Evolutionary conservation across 2,329 filamentous ascomycete genomes (phyloP).

Genomic region (Cordyceps pruinosa): DNA sequence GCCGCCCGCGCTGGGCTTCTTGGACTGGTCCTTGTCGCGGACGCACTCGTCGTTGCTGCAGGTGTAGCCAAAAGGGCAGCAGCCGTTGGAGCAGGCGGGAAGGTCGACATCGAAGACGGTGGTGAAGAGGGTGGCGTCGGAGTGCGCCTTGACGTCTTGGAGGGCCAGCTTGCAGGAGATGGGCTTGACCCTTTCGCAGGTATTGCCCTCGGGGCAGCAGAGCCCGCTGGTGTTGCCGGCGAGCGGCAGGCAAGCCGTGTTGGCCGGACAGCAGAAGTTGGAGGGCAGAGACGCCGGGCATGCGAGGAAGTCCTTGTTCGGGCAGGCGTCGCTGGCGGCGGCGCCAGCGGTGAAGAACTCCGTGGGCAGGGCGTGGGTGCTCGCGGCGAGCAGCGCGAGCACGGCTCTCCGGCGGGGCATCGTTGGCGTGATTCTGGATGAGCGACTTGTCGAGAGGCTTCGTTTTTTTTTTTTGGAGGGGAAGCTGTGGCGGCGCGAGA

Average conservation of each 20-base stretch:
- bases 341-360: not conserved
- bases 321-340: not conserved
- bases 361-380: not conserved
- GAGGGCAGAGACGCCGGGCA: not conserved
- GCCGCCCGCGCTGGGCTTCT: no score
- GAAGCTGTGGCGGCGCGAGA: not conserved
- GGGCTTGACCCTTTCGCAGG: conserved; percentile 55
- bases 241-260: conserved; percentile 50
- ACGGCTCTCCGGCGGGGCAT: not conserved
- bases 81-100: conserved; percentile 50
- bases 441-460: no score
- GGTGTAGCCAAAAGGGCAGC: conserved; percentile 67
- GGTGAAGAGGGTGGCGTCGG: conserved; percentile 58
- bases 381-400: not conserved
- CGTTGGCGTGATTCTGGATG: not conserved
- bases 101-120: conserved; percentile 52
- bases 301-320: not conserved
- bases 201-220: conserved; percentile 56
- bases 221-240: conserved; percentile 60
- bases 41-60: conserved; percentile 48
- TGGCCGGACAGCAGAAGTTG: conserved; percentile 53
- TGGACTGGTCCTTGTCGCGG: conserved; percentile 43
- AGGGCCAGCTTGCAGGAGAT: conserved; percentile 57
- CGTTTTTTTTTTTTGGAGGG: no score
- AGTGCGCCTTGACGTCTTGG: conserved; percentile 52